Evolutionary conservation across 306 rosid genomes (phyloP), one percentile per base, ranked within the genome.

Genomic region (Cotoneaster glaucophyllus): DNA sequence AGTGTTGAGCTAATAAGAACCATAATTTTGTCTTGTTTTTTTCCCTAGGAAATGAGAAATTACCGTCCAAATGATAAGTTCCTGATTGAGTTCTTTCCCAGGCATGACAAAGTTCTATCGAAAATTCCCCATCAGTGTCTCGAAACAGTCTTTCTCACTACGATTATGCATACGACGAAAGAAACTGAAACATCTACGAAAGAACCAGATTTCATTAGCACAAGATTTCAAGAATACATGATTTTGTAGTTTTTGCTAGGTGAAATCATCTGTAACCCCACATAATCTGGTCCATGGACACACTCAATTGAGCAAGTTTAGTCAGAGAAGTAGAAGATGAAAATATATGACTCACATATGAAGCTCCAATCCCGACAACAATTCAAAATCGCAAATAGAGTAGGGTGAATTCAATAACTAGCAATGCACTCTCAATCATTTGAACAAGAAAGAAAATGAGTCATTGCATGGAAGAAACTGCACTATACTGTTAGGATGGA

Each of bases 71-170:
- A 71, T 34, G 7, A 53, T 6, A 31, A 21, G 56, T 57, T 15
- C 17, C 37, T 24, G 54, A 57, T 52, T 4, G 26, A 73, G 3
- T 72, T 57, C 52, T 44, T 25, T 44, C 9, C 34, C 67, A 73
- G 59, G 53, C 62, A 56, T 10, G 74, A 15, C 17, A 7, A 57
- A 54, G 4, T 21, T n/a, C 31, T 15, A 18, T 5, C 10, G 5
- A 5, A 71, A 8, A 19, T 50, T 52, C 31, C 62, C 74, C 29
- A 59, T 59, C 29, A 59, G 29, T 24, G 78, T 45, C 11, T 69
- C 54, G 64, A 14, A 57, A 39, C 73, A 4, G 21, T 80, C 75
- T 84, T 70, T 64, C 77, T 64, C 72, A 26, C 32, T 5, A 54
- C 29, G 69, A 78, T n/a, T 64, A 57, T 39, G 6, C 13, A 63